A percentile compares a stretch with the other conserved stretches of the same genome.
Conservation (phyloP, 2,329 filamentous ascomycete genomes). For the Sarocladium kiliense region DNA sequence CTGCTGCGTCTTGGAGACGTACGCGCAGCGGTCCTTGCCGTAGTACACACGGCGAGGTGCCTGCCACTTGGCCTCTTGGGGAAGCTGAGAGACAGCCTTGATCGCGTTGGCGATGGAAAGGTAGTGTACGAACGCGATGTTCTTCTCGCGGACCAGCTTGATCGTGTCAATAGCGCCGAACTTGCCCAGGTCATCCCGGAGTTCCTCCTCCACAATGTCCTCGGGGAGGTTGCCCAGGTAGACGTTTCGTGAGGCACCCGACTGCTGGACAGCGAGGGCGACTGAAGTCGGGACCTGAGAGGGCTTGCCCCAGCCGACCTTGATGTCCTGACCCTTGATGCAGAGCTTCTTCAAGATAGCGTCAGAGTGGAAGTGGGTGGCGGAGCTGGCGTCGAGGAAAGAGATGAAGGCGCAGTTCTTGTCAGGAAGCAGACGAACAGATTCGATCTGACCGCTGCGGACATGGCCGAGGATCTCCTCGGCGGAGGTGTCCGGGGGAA, state of each 20-base stretch:
- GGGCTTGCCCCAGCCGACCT: slow-evolving; percentile 98
- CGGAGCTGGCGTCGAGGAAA: slow-evolving; percentile 94
- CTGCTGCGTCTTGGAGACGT: slow-evolving; percentile 98
- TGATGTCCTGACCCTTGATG: slow-evolving; percentile 98
- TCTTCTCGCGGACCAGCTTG: slow-evolving; percentile 97
- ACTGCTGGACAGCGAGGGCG: slow-evolving; percentile 95
- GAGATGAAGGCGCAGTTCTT: slow-evolving; percentile 99
- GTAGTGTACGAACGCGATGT: slow-evolving; percentile 96
- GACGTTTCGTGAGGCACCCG: slow-evolving; percentile 91
- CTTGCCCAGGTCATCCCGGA: slow-evolving; percentile 91
- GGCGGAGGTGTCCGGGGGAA: slow-evolving; percentile 92
- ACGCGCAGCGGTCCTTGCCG: slow-evolving; percentile 96
- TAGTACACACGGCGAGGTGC: slow-evolving; percentile 94
- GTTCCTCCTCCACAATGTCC: slow-evolving; percentile 83
- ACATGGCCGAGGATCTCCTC: slow-evolving; percentile 97
- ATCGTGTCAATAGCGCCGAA: slow-evolving; percentile 96
- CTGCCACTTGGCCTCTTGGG: slow-evolving; percentile 96
- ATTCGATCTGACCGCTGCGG: slow-evolving; percentile 96
- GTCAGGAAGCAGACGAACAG: slow-evolving; percentile 91
- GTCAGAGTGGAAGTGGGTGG: slow-evolving; percentile 98
- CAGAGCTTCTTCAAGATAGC: slow-evolving; percentile 99
- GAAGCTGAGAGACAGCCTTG: slow-evolving; percentile 94
- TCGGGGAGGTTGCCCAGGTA: slow-evolving; percentile 92
- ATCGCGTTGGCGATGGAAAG: slow-evolving; percentile 96
- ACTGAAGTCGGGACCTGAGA: slow-evolving; percentile 97